Evolutionary conservation across 164 flowering plant genomes (phyloP).

Genomic region (Liquidambar formosana): DNA sequence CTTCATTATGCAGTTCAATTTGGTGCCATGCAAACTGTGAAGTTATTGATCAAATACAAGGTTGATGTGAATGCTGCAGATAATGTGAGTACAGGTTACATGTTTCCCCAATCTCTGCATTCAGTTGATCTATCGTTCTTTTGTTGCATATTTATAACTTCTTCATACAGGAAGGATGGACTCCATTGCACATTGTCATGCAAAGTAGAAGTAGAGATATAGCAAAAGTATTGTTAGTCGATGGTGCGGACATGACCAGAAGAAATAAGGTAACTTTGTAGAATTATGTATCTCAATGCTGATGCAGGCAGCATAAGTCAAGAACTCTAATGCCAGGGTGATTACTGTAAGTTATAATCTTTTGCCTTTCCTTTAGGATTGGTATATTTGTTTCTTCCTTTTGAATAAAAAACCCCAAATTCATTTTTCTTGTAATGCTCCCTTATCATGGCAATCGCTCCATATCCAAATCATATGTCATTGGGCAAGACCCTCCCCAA

Average conservation of each 20-base stretch:
- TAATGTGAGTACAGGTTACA: constrained; percentile 48
- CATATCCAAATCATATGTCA: not conserved
- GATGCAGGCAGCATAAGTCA: not conserved
- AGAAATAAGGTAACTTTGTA: constrained; percentile 63
- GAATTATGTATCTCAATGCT: not conserved
- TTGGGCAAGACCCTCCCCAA: not conserved
- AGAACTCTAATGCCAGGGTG: not conserved
- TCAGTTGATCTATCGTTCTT: not conserved
- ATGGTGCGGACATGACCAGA: constrained; percentile 84
- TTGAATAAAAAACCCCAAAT: too few relatives aligned
- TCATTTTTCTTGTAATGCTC: too few relatives aligned
- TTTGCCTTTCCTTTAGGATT: not conserved
- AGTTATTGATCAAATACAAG: constrained; percentile 70
- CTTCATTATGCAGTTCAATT: constrained; percentile 99
- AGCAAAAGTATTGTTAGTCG: constrained; percentile 74
- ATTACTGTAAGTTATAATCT: not conserved
- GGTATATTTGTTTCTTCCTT: too few relatives aligned
- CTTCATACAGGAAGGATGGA: constrained; percentile 91
- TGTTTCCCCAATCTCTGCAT: not conserved
- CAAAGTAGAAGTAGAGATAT: constrained; percentile 83
- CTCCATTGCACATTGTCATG: constrained; percentile 84
- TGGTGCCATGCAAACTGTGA: constrained; percentile 87
- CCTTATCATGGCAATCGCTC: not conserved
- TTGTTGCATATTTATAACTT: not conserved
- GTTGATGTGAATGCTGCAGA: constrained; percentile 87